Evolutionary conservation across 2,329 filamentous ascomycete species (phyloP).

Genomic region (Xylariaceae sp.): DNA sequence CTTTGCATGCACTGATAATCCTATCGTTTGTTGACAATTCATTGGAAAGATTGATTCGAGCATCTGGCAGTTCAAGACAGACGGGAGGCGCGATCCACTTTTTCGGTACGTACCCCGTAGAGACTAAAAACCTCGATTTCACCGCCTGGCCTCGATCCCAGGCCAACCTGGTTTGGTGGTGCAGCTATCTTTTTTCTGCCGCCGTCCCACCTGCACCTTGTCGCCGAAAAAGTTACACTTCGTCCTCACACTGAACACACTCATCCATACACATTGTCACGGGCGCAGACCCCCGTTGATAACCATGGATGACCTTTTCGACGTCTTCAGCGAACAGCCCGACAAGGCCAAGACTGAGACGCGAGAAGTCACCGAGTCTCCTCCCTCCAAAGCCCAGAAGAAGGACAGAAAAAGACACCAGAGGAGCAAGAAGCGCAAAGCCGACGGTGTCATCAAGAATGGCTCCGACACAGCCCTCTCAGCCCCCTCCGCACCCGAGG

Average conservation of each 20-base stretch:
- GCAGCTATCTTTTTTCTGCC: constrained; percentile 26
- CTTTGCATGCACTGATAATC: too few relatives aligned
- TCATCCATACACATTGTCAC: neutral
- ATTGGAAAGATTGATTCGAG: too few relatives aligned
- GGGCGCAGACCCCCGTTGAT: constrained; percentile 36
- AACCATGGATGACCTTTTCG: constrained; percentile 68
- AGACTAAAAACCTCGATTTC: constrained; percentile 9
- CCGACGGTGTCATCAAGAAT: constrained; percentile 72
- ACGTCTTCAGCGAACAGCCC: constrained; percentile 71
- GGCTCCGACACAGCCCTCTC: constrained; percentile 22
- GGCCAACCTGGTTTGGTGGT: constrained; percentile 3
- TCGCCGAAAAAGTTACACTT: constrained; percentile 12
- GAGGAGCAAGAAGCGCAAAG: constrained; percentile 77
- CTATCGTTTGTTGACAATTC: too few relatives aligned
- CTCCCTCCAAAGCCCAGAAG: constrained; percentile 33
- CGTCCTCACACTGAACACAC: neutral
- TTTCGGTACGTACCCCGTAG: constrained; percentile 1
- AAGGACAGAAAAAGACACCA: constrained; percentile 42
- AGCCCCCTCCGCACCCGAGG: constrained; percentile 33
- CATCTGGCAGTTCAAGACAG: too few relatives aligned
- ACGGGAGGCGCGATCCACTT: too few relatives aligned
- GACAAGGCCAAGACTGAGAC: constrained; percentile 38
- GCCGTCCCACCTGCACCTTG: constrained; percentile 6
- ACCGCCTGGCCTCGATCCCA: constrained; percentile 20
- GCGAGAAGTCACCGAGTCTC: constrained; percentile 26